A percentile compares a stretch with the other conserved stretches of the same genome.
phyloP scores from a whole-genome alignment of 2,329 filamentous ascomycete species.

The Trichoderma sp. region DNA sequence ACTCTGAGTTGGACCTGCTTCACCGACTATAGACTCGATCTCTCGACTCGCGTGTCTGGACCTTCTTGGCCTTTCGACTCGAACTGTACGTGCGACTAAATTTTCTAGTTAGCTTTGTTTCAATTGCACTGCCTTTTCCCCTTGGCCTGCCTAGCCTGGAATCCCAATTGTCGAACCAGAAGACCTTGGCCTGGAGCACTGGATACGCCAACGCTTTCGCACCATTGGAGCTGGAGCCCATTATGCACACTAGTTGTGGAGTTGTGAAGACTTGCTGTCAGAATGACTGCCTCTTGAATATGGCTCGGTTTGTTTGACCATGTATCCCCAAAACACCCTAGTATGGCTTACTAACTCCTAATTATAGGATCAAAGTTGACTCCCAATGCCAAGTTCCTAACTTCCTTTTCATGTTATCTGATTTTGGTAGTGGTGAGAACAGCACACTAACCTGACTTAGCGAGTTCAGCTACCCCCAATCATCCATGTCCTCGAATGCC shows the following conservation, averaged over 20 bases:
- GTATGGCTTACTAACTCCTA: constrained; percentile 26
- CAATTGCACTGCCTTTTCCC: neutral
- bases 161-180: neutral
- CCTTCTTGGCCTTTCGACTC: constrained; percentile 9
- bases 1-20: constrained; percentile 16
- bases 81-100: constrained; percentile 10
- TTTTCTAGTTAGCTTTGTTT: constrained; percentile 8
- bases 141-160: neutral
- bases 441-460: constrained; percentile 56
- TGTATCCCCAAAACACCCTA: constrained; percentile 24
- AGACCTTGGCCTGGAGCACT: constrained; percentile 8
- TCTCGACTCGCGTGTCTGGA: constrained; percentile 15
- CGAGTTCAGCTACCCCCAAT: constrained; percentile 55
- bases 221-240: constrained; percentile 9
- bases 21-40: constrained; percentile 10
- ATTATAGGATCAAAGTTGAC: constrained; percentile 57
- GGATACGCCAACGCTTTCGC: constrained; percentile 7
- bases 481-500: constrained; percentile 48
- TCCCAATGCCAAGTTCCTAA: constrained; percentile 36
- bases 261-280: constrained; percentile 24
- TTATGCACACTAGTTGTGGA: constrained; percentile 17
- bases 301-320: constrained; percentile 28
- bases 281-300: constrained; percentile 15
- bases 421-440: constrained; percentile 43
- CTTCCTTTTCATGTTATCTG: constrained; percentile 33